These are phyloP conservation scores for Wallacemonas rigidus DNA, from an alignment of 208 protist genomes.

Conservation along the genomic window DNA sequence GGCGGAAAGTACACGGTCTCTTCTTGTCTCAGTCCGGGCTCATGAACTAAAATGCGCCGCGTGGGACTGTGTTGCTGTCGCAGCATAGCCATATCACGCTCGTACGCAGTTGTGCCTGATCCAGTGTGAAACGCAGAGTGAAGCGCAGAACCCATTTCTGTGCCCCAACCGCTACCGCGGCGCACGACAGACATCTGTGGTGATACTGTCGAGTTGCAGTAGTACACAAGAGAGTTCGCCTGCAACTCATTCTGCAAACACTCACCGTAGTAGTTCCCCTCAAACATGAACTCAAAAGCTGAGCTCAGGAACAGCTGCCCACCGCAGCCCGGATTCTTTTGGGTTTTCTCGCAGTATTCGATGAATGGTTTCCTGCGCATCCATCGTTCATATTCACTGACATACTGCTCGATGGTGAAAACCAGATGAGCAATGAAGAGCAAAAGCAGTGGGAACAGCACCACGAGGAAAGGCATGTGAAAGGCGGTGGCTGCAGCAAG, in stretches of 20 bases:
- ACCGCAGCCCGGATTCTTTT: background rate
- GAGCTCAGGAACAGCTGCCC: constrained; percentile 2
- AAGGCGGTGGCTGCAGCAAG: constrained; percentile 51
- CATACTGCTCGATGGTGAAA: constrained; percentile 41
- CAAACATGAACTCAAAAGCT: constrained; percentile 14
- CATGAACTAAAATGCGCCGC: background rate
- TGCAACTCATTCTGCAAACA: constrained; percentile 9
- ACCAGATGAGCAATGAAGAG: constrained; percentile 42
- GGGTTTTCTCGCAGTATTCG: constrained; percentile 6
- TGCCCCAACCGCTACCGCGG: background rate
- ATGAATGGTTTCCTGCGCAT: constrained; percentile 10
- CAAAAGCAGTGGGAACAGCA: constrained; percentile 48
- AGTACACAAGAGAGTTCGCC: constrained; percentile 10
- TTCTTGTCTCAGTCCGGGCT: constrained; percentile 1
- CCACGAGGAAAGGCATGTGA: constrained; percentile 59
- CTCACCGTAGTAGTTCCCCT: background rate
- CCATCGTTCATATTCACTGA: constrained; percentile 39
- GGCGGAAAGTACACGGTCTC: constrained; percentile 21
- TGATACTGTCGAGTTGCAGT: background rate
- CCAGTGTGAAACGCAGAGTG: background rate
- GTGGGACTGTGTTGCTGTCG: background rate
- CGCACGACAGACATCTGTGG: background rate
- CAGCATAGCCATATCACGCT: constrained; percentile 12
- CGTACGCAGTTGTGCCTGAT: constrained; percentile 3
- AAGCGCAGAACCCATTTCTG: background rate